phyloP scores from a whole-genome alignment of 2,329 filamentous ascomycete species.

The Pestalotiopsis sp. region DNA sequence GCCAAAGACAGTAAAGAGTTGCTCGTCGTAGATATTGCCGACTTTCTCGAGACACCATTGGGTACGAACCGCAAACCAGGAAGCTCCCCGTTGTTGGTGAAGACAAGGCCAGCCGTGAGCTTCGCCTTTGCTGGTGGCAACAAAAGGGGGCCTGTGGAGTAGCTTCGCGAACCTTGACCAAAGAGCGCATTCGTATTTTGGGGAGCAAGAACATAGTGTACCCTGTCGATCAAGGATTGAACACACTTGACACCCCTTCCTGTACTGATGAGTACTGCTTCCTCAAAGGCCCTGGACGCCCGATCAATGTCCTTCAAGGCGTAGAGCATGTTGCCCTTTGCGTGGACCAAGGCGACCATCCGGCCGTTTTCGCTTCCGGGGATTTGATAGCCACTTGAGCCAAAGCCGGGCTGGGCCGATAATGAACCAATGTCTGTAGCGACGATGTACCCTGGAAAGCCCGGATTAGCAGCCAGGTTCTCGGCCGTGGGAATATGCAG shows the following conservation, averaged over 20 bases:
- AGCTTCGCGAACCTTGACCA: conserved; percentile 29
- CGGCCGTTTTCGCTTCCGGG: conserved; percentile 86
- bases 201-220: conserved; percentile 68
- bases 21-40: conserved; percentile 88
- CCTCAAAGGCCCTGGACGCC: conserved; percentile 89
- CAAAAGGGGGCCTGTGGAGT: conserved; percentile 65
- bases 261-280: conserved; percentile 86
- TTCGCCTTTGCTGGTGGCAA: conserved; percentile 82
- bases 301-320: conserved; percentile 77
- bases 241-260: conserved; percentile 72
- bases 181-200: conserved; percentile 31
- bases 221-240: conserved; percentile 73
- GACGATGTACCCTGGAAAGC: too few relatives aligned
- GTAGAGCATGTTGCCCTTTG: conserved; percentile 98
- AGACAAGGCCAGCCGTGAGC: conserved; percentile 80
- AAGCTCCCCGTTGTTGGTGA: conserved; percentile 71
- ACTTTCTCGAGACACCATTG: conserved; percentile 70
- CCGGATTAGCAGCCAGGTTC: background rate
- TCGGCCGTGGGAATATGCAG: background rate
- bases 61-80: conserved; percentile 76
- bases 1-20: conserved; percentile 92
- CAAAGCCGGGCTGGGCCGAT: conserved; percentile 50
- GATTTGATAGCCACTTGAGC: conserved; percentile 81
- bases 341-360: conserved; percentile 90
- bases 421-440: background rate